Conservation (phyloP, 345 rosid genomes). For the Melaleuca quinquenervia region DNA sequence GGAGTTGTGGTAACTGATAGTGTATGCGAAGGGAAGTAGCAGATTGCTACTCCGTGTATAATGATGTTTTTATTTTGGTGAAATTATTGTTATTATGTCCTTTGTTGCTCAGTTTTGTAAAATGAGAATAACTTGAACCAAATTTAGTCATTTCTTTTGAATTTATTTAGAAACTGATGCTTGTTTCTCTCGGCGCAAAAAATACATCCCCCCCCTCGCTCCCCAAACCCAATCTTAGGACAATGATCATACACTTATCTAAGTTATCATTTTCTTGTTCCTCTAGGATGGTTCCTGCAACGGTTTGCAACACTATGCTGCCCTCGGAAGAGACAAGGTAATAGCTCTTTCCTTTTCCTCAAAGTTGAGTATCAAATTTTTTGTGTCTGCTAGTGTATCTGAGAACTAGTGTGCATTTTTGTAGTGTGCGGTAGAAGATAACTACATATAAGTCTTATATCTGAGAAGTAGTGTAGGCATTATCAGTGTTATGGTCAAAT, state of each 20-base stretch:
- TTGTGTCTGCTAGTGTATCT: not conserved
- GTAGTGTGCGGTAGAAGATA: not conserved
- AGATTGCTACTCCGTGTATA: not conserved
- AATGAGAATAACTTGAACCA: not conserved
- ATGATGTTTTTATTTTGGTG: not conserved
- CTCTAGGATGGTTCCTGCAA: conserved; percentile 98
- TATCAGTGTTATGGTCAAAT: not conserved
- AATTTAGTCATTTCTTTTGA: not conserved
- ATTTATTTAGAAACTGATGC: not conserved
- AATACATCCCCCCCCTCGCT: not conserved
- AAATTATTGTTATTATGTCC: not conserved
- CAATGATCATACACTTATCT: not conserved
- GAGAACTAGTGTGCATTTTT: too few species aligned
- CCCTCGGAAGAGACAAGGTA: conserved; percentile 98
- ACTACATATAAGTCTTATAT: not conserved
- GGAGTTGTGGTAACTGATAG: not conserved
- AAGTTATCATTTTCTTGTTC: not conserved
- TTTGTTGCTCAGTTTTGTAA: not conserved
- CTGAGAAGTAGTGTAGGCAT: not conserved
- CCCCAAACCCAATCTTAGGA: not conserved
- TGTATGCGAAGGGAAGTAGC: not conserved
- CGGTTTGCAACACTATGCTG: conserved; percentile 99
- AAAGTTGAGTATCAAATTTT: not conserved
- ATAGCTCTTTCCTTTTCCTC: conserved; percentile 4
- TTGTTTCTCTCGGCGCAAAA: not conserved